A percentile compares a stretch with the other conserved stretches of the same genome.
Evolutionary conservation across 2,329 filamentous ascomycete species (phyloP).

Genomic region (Alternaria atra): DNA sequence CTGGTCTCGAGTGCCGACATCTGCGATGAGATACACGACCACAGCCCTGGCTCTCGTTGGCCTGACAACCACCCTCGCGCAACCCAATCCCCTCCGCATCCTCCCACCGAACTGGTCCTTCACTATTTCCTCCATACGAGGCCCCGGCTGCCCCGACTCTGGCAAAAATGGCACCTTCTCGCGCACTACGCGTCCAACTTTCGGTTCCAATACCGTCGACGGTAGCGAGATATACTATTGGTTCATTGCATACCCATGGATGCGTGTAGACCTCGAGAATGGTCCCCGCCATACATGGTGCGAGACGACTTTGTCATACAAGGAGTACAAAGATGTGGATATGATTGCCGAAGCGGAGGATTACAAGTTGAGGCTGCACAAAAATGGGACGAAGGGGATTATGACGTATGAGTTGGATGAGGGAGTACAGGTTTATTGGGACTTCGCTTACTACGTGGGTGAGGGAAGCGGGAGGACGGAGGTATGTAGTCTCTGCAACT

Average conservation of each 20-base stretch:
- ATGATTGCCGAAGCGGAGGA: constrained; percentile 5
- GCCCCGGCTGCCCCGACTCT: constrained; percentile 27
- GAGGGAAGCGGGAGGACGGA: constrained; percentile 10
- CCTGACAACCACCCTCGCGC: constrained; percentile 17
- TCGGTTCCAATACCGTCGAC: constrained; percentile 26
- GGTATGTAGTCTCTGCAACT: background rate
- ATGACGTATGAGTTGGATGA: constrained; percentile 25
- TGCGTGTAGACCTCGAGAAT: constrained; percentile 15
- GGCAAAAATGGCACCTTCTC: constrained; percentile 1
- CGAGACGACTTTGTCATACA: constrained; percentile 28
- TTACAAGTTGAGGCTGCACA: constrained; percentile 29
- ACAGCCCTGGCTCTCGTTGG: constrained; percentile 9
- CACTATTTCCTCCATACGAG: constrained; percentile 21
- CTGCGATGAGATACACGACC: constrained; percentile 13
- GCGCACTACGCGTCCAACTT: constrained; percentile 23
- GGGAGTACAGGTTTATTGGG: constrained; percentile 22
- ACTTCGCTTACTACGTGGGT: constrained; percentile 23
- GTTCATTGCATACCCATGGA: constrained; percentile 27
- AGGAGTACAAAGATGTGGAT: constrained; percentile 11
- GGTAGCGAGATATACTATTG: constrained; percentile 34
- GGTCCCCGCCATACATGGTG: constrained; percentile 26
- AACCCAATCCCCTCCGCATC: constrained; percentile 19
- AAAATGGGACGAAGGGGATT: constrained; percentile 28
- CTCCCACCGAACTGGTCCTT: constrained; percentile 24
- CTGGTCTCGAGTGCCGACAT: background rate